These are phyloP conservation scores for Massospora cicadina DNA, from an alignment of 371 early-diverging fungal genomes.

Conservation along the genomic window DNA sequence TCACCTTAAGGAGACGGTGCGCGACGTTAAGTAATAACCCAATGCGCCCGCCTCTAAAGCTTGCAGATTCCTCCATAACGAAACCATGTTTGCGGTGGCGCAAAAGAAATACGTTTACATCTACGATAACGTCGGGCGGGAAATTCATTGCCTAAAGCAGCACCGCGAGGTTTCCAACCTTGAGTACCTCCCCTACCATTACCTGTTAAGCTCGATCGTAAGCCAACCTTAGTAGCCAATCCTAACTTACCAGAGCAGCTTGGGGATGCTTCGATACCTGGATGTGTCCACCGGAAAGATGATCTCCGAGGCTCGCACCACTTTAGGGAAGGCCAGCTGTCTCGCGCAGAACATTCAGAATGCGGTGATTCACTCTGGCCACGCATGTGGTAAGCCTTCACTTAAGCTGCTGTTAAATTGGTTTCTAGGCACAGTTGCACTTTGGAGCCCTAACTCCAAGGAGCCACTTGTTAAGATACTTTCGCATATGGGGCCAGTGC, in stretches of 20 bases:
- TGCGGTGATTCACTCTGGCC: conserved; percentile 87
- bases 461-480: conserved; percentile 86
- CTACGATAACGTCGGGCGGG: conserved; percentile 87
- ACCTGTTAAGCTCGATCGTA: conserved; percentile 70
- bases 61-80: conserved; percentile 82
- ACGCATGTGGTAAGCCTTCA: conserved; percentile 51
- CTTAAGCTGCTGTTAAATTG: not conserved
- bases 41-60: not conserved
- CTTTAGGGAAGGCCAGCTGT: conserved; percentile 54
- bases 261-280: conserved; percentile 81
- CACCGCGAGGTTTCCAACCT: conserved; percentile 66
- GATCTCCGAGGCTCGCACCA: conserved; percentile 63
- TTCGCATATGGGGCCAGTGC: conserved; percentile 77
- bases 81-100: conserved; percentile 92
- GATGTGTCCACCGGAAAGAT: conserved; percentile 91
- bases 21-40: conserved; percentile 64
- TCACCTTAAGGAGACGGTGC: conserved; percentile 73
- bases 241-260: conserved; percentile 34
- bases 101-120: conserved; percentile 93
- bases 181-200: conserved; percentile 95
- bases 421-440: conserved; percentile 47
- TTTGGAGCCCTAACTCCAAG: conserved; percentile 83
- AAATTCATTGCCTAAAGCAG: conserved; percentile 81
- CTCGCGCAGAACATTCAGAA: conserved; percentile 89
- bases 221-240: conserved; percentile 10